phyloP scores from a whole-genome alignment of 192 early-diverging fungal genomes.

The Irineochytrium annulatum region DNA sequence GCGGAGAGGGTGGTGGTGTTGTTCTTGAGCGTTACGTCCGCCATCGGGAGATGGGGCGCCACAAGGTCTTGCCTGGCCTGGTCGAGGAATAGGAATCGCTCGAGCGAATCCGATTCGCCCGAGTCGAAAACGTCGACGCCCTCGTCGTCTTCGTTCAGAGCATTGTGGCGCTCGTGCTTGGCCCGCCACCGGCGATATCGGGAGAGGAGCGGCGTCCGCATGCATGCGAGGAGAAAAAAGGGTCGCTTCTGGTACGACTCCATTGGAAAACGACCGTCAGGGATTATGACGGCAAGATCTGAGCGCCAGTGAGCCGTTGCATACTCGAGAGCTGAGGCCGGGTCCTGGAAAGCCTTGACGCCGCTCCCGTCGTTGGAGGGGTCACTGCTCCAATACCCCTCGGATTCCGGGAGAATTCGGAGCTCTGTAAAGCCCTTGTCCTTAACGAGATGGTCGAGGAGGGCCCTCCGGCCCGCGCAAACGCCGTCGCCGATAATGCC shows the following conservation, averaged over 20 bases:
- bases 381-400: not conserved
- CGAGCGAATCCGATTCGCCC: not conserved
- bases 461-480: slow-evolving; percentile 60
- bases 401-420: slow-evolving; percentile 15
- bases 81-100: not conserved
- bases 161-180: slow-evolving; percentile 8
- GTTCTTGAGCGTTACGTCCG: slow-evolving; percentile 34
- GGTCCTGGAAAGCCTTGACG: slow-evolving; percentile 41
- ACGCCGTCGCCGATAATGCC: slow-evolving; percentile 61
- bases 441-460: slow-evolving; percentile 55
- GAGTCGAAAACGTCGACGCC: slow-evolving; percentile 7
- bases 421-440: slow-evolving; percentile 47
- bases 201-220: slow-evolving; percentile 73
- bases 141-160: slow-evolving; percentile 14
- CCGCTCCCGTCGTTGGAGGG: not conserved
- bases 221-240: slow-evolving; percentile 73
- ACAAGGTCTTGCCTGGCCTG: not conserved
- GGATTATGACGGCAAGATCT: slow-evolving; percentile 23
- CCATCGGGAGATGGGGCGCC: not conserved
- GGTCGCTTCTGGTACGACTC: slow-evolving; percentile 62
- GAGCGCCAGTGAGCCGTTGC: slow-evolving; percentile 74
- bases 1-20: slow-evolving; percentile 66
- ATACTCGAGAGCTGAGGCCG: slow-evolving; percentile 56
- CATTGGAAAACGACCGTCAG: slow-evolving; percentile 18
- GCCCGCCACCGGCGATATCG: slow-evolving; percentile 50